phyloP scores from a whole-genome alignment of 2,329 filamentous ascomycete genomes.

The Fusarium chuoi region DNA sequence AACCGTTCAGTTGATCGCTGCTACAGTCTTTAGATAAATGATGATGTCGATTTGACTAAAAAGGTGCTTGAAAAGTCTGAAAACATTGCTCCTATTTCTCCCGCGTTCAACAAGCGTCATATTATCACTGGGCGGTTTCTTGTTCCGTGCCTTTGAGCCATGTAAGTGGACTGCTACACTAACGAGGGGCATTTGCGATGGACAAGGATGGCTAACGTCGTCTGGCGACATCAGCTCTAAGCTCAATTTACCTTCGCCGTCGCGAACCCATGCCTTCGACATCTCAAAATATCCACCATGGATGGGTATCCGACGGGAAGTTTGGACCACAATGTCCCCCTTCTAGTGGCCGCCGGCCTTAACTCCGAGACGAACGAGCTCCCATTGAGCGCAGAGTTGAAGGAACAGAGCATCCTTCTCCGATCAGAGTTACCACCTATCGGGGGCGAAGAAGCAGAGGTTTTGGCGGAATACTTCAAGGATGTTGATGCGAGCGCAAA shows the following conservation, averaged over 20 bases:
- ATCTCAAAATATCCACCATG: constrained; percentile 61
- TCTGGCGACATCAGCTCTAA: constrained; percentile 35
- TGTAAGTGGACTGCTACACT: constrained; percentile 41
- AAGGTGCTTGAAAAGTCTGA: background rate
- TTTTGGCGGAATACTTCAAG: constrained; percentile 73
- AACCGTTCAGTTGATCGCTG: background rate
- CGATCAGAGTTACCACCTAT: constrained; percentile 77
- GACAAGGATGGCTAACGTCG: constrained; percentile 41
- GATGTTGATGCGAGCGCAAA: constrained; percentile 70
- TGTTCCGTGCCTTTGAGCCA: constrained; percentile 11
- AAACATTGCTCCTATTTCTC: background rate
- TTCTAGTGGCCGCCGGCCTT: constrained; percentile 85
- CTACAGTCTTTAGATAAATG: background rate
- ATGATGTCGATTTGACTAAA: background rate
- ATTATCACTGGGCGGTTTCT: too few relatives aligned
- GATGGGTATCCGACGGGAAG: constrained; percentile 83
- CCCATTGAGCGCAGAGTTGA: constrained; percentile 61
- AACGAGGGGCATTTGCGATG: constrained; percentile 43
- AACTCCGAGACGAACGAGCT: constrained; percentile 53
- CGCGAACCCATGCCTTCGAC: constrained; percentile 38
- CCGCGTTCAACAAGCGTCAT: background rate
- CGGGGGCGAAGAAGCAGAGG: constrained; percentile 70
- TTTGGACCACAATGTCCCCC: constrained; percentile 86
- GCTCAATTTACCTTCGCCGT: constrained; percentile 29
- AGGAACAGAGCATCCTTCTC: constrained; percentile 69